Conservation (phyloP, 73 alveolate genomes). For the Loxodes magnus region DNA sequence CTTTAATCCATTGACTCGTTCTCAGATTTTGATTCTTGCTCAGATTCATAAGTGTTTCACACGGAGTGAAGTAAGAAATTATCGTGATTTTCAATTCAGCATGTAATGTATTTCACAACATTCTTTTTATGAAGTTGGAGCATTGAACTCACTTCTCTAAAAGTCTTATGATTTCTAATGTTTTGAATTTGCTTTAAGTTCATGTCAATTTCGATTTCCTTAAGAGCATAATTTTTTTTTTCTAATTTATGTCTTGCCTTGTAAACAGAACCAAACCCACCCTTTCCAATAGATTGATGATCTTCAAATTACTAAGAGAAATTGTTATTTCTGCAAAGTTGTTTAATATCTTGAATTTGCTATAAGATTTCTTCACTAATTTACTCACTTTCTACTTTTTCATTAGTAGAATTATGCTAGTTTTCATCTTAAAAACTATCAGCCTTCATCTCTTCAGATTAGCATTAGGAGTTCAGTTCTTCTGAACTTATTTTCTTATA, state of each 20-base stretch:
- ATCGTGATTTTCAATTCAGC: constrained; percentile 56
- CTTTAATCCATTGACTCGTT: background rate
- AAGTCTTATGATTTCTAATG: constrained; percentile 47
- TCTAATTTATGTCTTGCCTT: constrained; percentile 53
- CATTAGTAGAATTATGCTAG: too few relatives aligned
- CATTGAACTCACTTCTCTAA: constrained; percentile 63
- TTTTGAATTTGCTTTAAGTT: constrained; percentile 52
- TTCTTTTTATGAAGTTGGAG: constrained; percentile 52
- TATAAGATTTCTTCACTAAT: too few relatives aligned
- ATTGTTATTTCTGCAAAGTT: too few relatives aligned
- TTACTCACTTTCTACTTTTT: too few relatives aligned
- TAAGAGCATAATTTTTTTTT: constrained; percentile 67
- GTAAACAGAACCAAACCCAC: constrained; percentile 83
- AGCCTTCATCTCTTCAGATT: too few relatives aligned
- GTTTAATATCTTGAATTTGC: too few relatives aligned
- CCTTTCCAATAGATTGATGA: too few relatives aligned
- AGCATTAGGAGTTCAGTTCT: too few relatives aligned
- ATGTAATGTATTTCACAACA: constrained; percentile 57
- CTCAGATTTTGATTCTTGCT: background rate
- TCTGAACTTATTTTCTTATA: too few relatives aligned
- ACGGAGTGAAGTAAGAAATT: background rate
- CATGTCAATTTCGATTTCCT: constrained; percentile 51
- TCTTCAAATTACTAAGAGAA: too few relatives aligned
- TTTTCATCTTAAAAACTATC: too few relatives aligned
- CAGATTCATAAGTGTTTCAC: too few relatives aligned